A percentile compares a stretch with the other conserved stretches of the same genome.
These are phyloP conservation scores for Diaporthe velutina DNA, from an alignment of 2,329 filamentous ascomycete genomes.

Conservation along the genomic window DNA sequence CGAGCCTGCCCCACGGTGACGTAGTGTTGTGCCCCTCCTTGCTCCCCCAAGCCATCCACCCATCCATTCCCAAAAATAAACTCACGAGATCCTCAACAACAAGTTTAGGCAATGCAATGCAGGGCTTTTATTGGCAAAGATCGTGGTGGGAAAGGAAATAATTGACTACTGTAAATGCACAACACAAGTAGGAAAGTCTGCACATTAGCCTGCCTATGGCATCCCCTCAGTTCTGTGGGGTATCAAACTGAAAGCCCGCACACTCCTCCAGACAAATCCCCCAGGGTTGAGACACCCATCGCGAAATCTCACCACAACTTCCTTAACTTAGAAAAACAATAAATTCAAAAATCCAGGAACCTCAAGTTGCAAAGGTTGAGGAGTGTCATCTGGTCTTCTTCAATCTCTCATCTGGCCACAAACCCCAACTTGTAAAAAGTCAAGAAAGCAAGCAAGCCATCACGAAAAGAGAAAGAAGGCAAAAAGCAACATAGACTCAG, in stretches of 20 bases:
- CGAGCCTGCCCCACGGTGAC: conserved; percentile 34
- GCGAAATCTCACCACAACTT: too few species aligned
- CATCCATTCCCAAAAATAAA: not conserved
- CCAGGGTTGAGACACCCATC: not conserved
- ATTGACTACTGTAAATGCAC: not conserved
- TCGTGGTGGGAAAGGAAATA: not conserved
- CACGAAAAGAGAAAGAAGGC: not conserved
- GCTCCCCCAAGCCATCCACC: not conserved
- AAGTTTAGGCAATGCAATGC: not conserved
- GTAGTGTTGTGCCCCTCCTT: conserved; percentile 24
- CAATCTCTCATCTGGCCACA: not conserved
- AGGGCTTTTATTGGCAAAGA: not conserved
- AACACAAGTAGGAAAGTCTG: not conserved
- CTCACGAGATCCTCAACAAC: not conserved
- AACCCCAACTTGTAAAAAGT: too few species aligned
- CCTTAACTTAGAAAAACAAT: too few species aligned
- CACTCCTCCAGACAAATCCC: not conserved
- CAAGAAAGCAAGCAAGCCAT: not conserved
- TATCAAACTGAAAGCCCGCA: not conserved
- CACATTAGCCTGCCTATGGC: not conserved
- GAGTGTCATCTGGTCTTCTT: not conserved
- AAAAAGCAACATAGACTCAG: not conserved
- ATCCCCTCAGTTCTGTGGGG: not conserved
- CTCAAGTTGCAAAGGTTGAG: not conserved
- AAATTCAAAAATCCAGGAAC: not conserved